Percentiles rank a stretch among this genome's conserved stretches.
Conservation (phyloP, 495 filamentous ascomycete species). For the Bathelium albidoporum region DNA sequence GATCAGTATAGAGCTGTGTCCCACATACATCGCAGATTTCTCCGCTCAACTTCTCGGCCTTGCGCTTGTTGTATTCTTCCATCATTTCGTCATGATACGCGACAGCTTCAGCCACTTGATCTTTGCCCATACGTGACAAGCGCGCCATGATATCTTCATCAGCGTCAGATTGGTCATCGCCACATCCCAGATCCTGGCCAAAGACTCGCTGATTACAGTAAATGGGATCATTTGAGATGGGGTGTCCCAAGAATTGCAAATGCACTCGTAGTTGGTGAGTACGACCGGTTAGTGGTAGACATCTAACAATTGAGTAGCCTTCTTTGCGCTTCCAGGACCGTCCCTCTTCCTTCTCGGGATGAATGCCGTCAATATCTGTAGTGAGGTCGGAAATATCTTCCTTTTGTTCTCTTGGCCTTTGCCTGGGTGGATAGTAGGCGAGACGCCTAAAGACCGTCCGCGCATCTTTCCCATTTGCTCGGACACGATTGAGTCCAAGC, state of each 20-base stretch:
- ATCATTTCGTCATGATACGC: conserved; percentile 91
- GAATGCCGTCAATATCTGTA: neutral
- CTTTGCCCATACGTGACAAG: conserved; percentile 83
- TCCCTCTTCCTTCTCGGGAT: conserved; percentile 21
- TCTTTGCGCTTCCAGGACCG: conserved; percentile 31
- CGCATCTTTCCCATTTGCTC: conserved; percentile 83
- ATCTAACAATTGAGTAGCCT: conserved; percentile 91
- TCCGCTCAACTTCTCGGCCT: conserved; percentile 88
- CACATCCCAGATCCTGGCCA: conserved; percentile 63
- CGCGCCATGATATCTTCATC: conserved; percentile 85
- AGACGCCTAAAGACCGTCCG: conserved; percentile 82
- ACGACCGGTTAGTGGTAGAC: conserved; percentile 81
- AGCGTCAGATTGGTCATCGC: conserved; percentile 54
- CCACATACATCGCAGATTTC: conserved; percentile 67
- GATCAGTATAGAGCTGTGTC: conserved; percentile 86
- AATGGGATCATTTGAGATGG: conserved; percentile 93
- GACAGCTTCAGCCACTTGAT: conserved; percentile 79
- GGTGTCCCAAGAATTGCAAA: conserved; percentile 86
- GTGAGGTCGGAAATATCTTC: neutral
- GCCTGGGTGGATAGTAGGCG: conserved; percentile 61
- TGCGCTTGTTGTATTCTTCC: conserved; percentile 69
- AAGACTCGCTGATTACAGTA: conserved; percentile 91
- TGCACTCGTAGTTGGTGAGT: conserved; percentile 95
- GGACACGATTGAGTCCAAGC: conserved; percentile 82
- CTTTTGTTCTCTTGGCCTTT: neutral